Base-by-base conservation (phyloP, 495 filamentous ascomycete species). In the Cryomyces antarcticus region DNA sequence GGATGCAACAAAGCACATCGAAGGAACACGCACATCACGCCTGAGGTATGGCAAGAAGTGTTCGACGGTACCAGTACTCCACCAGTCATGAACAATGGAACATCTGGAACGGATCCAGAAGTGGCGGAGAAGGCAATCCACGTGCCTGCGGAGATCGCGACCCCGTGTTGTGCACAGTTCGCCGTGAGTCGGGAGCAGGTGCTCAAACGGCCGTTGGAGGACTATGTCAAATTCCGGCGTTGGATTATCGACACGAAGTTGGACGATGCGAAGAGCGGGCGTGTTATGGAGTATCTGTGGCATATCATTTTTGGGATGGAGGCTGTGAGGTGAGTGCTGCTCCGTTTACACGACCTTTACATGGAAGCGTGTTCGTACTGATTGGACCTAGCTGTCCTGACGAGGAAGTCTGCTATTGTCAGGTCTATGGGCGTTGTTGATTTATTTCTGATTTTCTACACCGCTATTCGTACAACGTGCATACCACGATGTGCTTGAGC, bases 201-300 rank as follows among this genome's bases (percentile, higher is more conserved):
- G 3, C 57, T 47, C 1, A 48, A 56, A 9, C 60, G 72, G 31
- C 52, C 71, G 7, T 48, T 57, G 45, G 62, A 62, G 38, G 68
- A 71, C 27, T 83, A 82, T 50, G 37, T 62, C 17, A 53, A 53
- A 2, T 78, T 63, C 48, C 57, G 76, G 10, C 44, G 64, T 10
- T 83, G 78, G 78, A 45, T 82, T 9, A 49, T 78, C 33, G 55
- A 69, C 28, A 80, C 78, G n/a, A 56, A 63, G 17, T 51, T 80
- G 41, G 57, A 62, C 11, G 73, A 80, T 43, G 61, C 63, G 28
- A 54, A 69, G 31, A 74, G 67, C 37, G 79, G 78, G 4, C 53
- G 78, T n/a, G 62, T 84, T 10, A 65, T 82, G 61, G 80, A 84
- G 59, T 82, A 77, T 49, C 52, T 74, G 45, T 84, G 80, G 79